Evolutionary conservation across 106 monocot genomes (phyloP), one percentile per base, ranked within the genome.

Genomic region (Apostasia ramifera): DNA sequence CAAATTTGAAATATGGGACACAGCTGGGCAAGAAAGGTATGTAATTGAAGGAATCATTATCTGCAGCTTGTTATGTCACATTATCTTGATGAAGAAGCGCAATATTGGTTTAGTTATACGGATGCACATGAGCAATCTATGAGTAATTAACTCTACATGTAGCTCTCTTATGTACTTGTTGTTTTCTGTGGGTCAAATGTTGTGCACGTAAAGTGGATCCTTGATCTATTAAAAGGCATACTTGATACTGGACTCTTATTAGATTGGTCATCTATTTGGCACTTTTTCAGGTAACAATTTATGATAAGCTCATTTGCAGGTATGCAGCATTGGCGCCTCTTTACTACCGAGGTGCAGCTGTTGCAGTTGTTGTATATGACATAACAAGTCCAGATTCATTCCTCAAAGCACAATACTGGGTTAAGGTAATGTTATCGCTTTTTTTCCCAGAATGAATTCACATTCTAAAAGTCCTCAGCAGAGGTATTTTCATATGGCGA

Each of bases 1-100:
- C 44, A 98, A 92, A 73, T 98, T 92, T 81, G 97, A 98, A 83
- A 98, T 98, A 75, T 98, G 97, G 97, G 97, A 98, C 74, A 98
- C 97, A 61, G 97, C 97, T 72, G 97, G 97, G 40, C 97, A 98
- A 50, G 97, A 98, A 70, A 92, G 97, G 97, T 95, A 76, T 68
- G 67, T 40, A 11, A 15, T 67, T 38, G 41, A 53, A 12, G 67
- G 53, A 5, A 13, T 43, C 37, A 12, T 26, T 4, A 12, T 6
- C 0, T 45, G 9, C 43, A 45, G 9, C 44, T 13, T 62, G 3
- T 47, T 65, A 6, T 65, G 7, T 15, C 37, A 10, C 15, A 2
- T 62, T 40, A 61, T 61, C 2, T 58, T 8, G 5, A 58, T 58
- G 15, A 38, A 38, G 15, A 39, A 40, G 8, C 40, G 40, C 40